Evolutionary conservation across 2,329 filamentous ascomycete genomes (phyloP).

Genomic region (Ophiocordyceps unilateralis): DNA sequence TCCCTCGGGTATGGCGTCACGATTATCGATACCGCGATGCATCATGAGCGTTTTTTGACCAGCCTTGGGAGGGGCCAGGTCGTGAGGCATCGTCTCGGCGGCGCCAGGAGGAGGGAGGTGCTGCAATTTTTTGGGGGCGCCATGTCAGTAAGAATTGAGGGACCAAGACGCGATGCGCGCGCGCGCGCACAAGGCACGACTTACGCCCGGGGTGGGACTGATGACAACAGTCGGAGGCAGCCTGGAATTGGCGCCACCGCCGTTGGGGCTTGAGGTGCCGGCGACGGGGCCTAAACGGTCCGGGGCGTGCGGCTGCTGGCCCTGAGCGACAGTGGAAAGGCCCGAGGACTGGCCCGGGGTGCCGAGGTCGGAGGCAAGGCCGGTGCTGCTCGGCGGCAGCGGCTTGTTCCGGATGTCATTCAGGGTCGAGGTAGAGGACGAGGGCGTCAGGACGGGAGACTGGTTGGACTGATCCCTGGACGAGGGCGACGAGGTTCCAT

Average conservation of each 20-base stretch:
- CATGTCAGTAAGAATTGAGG: not conserved
- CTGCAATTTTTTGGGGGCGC: slow-evolving; percentile 17
- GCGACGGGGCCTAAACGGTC: slow-evolving; percentile 25
- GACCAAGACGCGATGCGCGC: not conserved
- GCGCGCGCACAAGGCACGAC: slow-evolving; percentile 11
- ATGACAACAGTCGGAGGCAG: slow-evolving; percentile 82
- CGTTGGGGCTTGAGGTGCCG: slow-evolving; percentile 18
- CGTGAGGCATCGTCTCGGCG: slow-evolving; percentile 94
- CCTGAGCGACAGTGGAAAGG: slow-evolving; percentile 15
- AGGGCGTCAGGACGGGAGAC: slow-evolving; percentile 56
- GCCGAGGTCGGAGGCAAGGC: slow-evolving; percentile 24
- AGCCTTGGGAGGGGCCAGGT: slow-evolving; percentile 83
- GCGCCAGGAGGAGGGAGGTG: slow-evolving; percentile 85
- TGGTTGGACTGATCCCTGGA: slow-evolving; percentile 36
- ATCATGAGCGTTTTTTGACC: slow-evolving; percentile 78
- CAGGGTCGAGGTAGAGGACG: slow-evolving; percentile 75
- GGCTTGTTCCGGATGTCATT: slow-evolving; percentile 77
- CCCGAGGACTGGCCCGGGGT: slow-evolving; percentile 22
- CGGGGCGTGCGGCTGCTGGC: slow-evolving; percentile 14
- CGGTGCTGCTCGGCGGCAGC: slow-evolving; percentile 38
- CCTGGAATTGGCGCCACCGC: slow-evolving; percentile 14
- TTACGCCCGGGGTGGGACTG: slow-evolving; percentile 82
- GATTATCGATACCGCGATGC: slow-evolving; percentile 73
- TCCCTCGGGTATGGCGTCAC: slow-evolving; percentile 80
- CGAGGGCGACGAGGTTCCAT: slow-evolving; percentile 67